Base-by-base conservation (phyloP, 2,329 filamentous ascomycete species). In the Didymella glomerata region DNA sequence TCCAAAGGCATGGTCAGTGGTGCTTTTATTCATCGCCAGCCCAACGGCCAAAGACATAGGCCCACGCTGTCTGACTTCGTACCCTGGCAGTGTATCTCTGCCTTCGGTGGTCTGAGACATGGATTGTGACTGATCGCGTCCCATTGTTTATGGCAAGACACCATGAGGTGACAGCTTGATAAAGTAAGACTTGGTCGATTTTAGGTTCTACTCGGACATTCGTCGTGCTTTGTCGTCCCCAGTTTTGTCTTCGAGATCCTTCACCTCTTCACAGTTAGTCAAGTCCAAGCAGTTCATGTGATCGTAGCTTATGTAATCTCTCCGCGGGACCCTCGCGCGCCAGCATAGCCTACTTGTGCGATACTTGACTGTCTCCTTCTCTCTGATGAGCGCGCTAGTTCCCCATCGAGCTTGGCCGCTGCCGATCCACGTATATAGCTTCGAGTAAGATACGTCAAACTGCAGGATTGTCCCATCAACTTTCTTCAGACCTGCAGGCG, bases 261-360 rank as follows among this genome's bases (percentile, higher is more conserved):
- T 44, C 22, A 52, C 54, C 16, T 34, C 50, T 40, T 54, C 54
- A 25, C 46, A 54, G 6, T 36, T 24, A 16, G n/a, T 16, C n/a
- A 59, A 27, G 11, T 59, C 20, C 52, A 71, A 54, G 36, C 69
- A 73, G 30, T 70, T 54, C 54, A 67, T 48, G 30, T 54, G 47
- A 59, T 73, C 69, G 44, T 69, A 68, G 51, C 69, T 64, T 61
- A 62, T 66, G 50, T 71, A 71, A 34, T 67, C 57, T 25, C 66
- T 63, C 42, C 61, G 60, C 2, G 68, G 61, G 20, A 67, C 57
- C 10, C 36, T 59, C 3, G 48, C 65, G 11, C 70, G 55, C 70
- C 69, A 71, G 45, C 65, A 67, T 9, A 73, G 45, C 60, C 52
- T 66, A 16, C 52, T 65, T 27, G 57, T 64, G 49, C 38, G 38